Base-by-base conservation (phyloP, 306 rosid species). In the Prunus kanzakura region DNA sequence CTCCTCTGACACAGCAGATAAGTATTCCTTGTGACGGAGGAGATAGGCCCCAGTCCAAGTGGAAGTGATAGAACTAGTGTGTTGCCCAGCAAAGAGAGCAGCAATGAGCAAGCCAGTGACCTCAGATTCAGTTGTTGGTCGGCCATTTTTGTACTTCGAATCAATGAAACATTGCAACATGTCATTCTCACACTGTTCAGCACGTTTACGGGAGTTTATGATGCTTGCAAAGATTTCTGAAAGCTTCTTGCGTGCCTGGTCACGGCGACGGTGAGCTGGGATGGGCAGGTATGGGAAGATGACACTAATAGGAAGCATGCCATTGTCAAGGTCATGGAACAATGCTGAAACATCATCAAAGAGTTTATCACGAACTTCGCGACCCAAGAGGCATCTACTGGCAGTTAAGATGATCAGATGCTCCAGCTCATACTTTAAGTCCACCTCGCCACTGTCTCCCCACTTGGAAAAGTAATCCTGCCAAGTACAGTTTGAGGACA, bases 381-480 rank as follows among this genome's bases (percentile, higher is more conserved):
- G 88, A 32, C 98, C 98, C 87, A 95, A 73, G 55, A 95, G 92
- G 76, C 97, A 95, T 84, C 98, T 87, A 74, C 98, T 95, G 66
- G 98, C 97, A 47, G 98, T 95, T 80, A 92, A 82, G 83, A 92
- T 95, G 61, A 95, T 95, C 45, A 95, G 89, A 75, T 90, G 98
- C 85, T 95, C 98, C 9, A 95, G 96, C 86, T 95, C 98, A 78
- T 89, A 88, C 90, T 95, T 95, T 73, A 95, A 82, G 85, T 95
- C 97, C 76, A 95, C 97, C 85, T 86, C 97, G 14, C 98, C 98
- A 71, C 91, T 88, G 76, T 93, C 85, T 61, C 96, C 97, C 98
- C 98, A 95, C 71, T 95, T 95, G 10, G 97, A 95, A 86, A 95
- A 95, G 88, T 90, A 95, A 73, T 90, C 97, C 98, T 95, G 92